Evolutionary conservation across 306 rosid species (phyloP).

Genomic region (Alnus glutinosa): DNA sequence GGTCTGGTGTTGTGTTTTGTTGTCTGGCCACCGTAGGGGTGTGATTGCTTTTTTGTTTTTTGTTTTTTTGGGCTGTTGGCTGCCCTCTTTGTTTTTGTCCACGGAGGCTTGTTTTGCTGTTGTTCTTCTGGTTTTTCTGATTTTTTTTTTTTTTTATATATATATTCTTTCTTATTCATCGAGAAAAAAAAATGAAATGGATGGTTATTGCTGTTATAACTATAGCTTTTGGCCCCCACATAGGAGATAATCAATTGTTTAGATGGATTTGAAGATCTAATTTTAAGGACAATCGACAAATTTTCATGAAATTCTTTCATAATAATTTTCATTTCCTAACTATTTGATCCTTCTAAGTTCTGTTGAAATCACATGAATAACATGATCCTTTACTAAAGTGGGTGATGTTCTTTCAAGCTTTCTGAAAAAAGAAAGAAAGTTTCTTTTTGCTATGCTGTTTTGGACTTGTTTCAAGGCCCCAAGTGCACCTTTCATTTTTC

Average conservation of each 20-base stretch:
- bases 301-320: constrained; percentile 14
- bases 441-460: neutral
- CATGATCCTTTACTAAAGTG: neutral
- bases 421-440: neutral
- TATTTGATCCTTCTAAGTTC: constrained; percentile 8
- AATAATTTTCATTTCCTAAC: constrained; percentile 11
- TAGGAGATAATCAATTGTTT: neutral
- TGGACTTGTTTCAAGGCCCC: constrained; percentile 4
- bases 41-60: no score
- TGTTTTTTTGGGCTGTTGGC: no score
- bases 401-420: constrained; percentile 9
- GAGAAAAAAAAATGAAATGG: no score
- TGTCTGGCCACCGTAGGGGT: no score
- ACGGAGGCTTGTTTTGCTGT: no score
- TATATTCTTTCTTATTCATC: no score
- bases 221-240: neutral
- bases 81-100: no score
- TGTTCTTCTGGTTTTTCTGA: no score
- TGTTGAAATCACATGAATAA: constrained; percentile 2
- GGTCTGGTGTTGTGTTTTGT: no score
- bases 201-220: neutral
- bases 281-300: constrained; percentile 7
- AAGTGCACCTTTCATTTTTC: constrained; percentile 23
- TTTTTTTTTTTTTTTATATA: no score
- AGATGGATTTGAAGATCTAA: constrained; percentile 27